phyloP scores from a whole-genome alignment of 805 yeast genomes.

The Clavispora vitiphila region DNA sequence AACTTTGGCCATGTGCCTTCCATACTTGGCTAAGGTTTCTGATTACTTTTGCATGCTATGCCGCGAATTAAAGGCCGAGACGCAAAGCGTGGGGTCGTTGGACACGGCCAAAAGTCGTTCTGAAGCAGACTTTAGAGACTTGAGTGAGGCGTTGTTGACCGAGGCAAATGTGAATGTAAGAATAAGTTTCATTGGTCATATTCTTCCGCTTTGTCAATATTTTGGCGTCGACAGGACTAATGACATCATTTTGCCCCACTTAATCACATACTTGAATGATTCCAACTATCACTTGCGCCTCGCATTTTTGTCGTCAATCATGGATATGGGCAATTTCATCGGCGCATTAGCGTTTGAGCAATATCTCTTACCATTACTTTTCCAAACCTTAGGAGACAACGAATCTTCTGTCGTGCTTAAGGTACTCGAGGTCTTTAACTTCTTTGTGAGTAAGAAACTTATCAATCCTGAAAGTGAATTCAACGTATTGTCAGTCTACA shows the following conservation, averaged over 20 bases:
- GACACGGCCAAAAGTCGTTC: conserved; percentile 38
- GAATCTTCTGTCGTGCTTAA: conserved; percentile 77
- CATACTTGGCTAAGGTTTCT: conserved; percentile 64
- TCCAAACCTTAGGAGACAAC: conserved; percentile 78
- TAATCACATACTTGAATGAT: conserved; percentile 88
- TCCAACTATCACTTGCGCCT: conserved; percentile 60
- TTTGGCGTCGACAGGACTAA: conserved; percentile 86
- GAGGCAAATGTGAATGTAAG: conserved; percentile 65
- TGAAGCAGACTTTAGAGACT: conserved; percentile 54
- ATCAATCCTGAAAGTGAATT: conserved; percentile 33
- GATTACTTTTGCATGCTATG: conserved; percentile 60
- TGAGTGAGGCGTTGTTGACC: conserved; percentile 62
- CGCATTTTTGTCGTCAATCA: conserved; percentile 65
- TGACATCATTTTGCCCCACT: conserved; percentile 82
- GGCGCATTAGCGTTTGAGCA: conserved; percentile 83
- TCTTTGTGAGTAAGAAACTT: conserved; percentile 25
- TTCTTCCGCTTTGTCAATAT: conserved; percentile 72
- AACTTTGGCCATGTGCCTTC: conserved; percentile 67
- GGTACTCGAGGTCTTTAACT: conserved; percentile 46
- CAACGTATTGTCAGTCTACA: conserved; percentile 34
- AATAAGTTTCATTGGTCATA: conserved; percentile 61
- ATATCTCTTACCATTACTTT: conserved; percentile 76
- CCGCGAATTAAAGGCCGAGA: conserved; percentile 20
- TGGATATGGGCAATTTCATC: conserved; percentile 70
- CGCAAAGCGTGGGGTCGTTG: conserved; percentile 23